Percentiles rank a stretch among this genome's conserved stretches.
Conservation (phyloP, 1,284 basidiomycete genomes). For the Phlebopus sp. region DNA sequence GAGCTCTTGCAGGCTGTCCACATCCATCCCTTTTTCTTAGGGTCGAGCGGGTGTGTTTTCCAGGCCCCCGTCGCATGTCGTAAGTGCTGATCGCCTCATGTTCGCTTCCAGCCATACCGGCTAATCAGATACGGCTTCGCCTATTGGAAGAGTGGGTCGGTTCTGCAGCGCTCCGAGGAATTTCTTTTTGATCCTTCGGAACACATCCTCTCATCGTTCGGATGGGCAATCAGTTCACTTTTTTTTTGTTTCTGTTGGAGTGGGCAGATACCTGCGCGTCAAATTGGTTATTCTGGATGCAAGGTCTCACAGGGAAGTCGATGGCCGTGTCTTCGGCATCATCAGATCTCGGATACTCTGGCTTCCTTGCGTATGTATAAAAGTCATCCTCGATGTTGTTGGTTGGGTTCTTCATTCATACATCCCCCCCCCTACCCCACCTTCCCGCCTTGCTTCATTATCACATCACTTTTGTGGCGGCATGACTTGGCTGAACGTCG, state of each 20-base stretch:
- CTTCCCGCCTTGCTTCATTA: not conserved
- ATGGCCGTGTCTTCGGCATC: not conserved
- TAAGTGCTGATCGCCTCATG: constrained; percentile 1
- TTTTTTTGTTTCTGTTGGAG: no score
- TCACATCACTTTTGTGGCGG: no score
- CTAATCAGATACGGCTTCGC: not conserved
- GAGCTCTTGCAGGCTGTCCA: not conserved
- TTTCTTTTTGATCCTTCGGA: not conserved
- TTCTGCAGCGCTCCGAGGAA: not conserved
- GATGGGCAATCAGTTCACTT: not conserved
- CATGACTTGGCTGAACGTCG: constrained; percentile 1
- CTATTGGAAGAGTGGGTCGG: no score
- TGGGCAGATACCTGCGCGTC: not conserved
- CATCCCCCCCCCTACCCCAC: no score
- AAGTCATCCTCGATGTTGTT: not conserved
- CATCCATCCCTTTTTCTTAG: not conserved
- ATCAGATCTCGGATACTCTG: not conserved
- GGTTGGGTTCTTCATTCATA: not conserved
- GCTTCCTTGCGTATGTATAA: not conserved
- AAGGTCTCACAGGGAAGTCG: not conserved
- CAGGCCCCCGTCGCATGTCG: not conserved
- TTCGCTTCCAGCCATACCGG: not conserved
- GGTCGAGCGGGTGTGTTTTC: not conserved
- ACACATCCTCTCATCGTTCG: not conserved
- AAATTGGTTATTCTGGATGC: not conserved